phyloP scores from a whole-genome alignment of 1,139 yeast genomes.

The Saccharomyces uvarum region DNA sequence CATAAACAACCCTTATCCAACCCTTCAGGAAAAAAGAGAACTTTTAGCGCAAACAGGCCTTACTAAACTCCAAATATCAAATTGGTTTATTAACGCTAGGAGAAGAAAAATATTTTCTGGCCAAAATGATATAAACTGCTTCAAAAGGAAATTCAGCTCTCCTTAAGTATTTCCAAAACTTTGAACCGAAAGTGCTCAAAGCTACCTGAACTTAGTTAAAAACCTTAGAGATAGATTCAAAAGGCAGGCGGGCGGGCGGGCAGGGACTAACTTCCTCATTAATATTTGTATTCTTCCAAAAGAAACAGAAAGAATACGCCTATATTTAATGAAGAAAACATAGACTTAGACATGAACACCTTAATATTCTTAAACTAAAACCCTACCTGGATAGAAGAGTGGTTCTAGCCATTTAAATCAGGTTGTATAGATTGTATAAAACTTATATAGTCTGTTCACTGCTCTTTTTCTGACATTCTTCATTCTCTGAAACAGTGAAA shows the following conservation, averaged over 20 bases:
- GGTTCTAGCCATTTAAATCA: too few species aligned
- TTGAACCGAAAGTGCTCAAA: not conserved
- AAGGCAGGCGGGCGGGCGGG: not conserved
- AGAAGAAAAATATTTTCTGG: conserved; percentile 57
- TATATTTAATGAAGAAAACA: too few species aligned
- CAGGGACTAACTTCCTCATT: not conserved
- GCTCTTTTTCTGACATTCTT: too few species aligned
- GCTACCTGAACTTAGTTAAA: not conserved
- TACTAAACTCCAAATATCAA: conserved; percentile 82
- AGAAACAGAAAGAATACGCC: not conserved
- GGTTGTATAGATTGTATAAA: too few species aligned
- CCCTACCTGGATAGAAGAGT: too few species aligned
- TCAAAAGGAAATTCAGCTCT: not conserved
- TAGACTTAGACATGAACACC: too few species aligned
- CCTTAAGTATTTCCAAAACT: not conserved
- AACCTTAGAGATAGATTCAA: not conserved
- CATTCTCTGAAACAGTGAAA: too few species aligned
- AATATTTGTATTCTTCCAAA: not conserved
- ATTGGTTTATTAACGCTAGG: conserved; percentile 96
- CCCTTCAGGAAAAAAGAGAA: conserved; percentile 77
- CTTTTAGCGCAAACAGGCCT: conserved; percentile 77
- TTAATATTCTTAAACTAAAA: too few species aligned
- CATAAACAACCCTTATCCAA: conserved; percentile 88
- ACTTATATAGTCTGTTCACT: too few species aligned
- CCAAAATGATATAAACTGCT: conserved; percentile 9